These are phyloP conservation scores for Ichthyophthirius multifiliis DNA, from an alignment of 169 alveolate genomes.

Conservation along the genomic window DNA sequence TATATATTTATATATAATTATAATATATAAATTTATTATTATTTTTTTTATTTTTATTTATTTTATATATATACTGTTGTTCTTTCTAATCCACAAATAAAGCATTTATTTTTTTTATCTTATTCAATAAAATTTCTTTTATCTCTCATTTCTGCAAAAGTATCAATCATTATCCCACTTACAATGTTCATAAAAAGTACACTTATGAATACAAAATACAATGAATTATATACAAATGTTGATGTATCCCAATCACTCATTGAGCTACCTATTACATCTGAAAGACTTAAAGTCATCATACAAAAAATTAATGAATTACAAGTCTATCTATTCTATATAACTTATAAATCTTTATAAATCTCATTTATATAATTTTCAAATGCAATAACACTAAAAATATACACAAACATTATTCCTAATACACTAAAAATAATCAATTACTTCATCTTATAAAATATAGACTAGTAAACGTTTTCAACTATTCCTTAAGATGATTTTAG, in stretches of 20 bases:
- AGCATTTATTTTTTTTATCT: constrained; percentile 66
- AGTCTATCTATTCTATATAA: neutral
- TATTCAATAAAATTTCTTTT: constrained; percentile 35
- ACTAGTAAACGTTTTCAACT: constrained; percentile 19
- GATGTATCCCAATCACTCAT: constrained; percentile 34
- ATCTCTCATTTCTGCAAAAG: constrained; percentile 39
- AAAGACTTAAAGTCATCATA: constrained; percentile 28
- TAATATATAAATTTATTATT: neutral
- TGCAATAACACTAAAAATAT: constrained; percentile 20
- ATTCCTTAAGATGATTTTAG: neutral
- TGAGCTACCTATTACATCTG: constrained; percentile 32
- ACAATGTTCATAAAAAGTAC: constrained; percentile 24
- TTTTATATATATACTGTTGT: too few relatives aligned
- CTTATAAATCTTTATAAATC: constrained; percentile 15
- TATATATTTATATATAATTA: neutral
- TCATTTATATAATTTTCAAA: constrained; percentile 30
- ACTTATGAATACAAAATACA: constrained; percentile 24
- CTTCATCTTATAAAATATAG: constrained; percentile 26
- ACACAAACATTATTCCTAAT: constrained; percentile 29
- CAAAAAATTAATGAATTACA: constrained; percentile 18
- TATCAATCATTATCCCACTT: constrained; percentile 35
- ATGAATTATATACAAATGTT: constrained; percentile 21
- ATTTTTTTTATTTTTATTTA: too few relatives aligned
- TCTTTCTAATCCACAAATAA: constrained; percentile 63
- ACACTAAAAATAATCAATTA: constrained; percentile 18